These are phyloP conservation scores for Xylariaceae sp. DNA, from an alignment of 2,329 filamentous ascomycete genomes.

Conservation along the genomic window DNA sequence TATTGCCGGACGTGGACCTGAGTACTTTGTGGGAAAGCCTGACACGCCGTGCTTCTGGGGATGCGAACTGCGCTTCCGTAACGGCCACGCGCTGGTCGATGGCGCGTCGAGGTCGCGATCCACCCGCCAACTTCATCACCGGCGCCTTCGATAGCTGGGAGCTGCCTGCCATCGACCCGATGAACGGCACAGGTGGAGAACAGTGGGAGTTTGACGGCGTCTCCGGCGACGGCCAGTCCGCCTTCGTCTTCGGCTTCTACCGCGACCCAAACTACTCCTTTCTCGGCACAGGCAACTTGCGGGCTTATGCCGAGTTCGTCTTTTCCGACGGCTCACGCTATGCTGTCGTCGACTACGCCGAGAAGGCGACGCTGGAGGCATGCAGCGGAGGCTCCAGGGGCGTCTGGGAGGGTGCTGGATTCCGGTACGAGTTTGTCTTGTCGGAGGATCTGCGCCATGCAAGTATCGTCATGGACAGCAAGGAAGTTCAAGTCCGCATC, in stretches of 20 bases:
- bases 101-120: too few relatives aligned
- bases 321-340: slow-evolving; percentile 21
- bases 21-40: too few relatives aligned
- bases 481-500: slow-evolving; percentile 8
- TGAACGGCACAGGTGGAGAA: slow-evolving; percentile 26
- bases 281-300: slow-evolving; percentile 26
- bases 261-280: slow-evolving; percentile 28
- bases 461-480: slow-evolving; percentile 5
- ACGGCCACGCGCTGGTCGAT: too few relatives aligned
- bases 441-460: slow-evolving; percentile 10
- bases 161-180: slow-evolving; percentile 18
- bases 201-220: slow-evolving; percentile 30
- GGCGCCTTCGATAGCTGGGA: neutral
- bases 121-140: slow-evolving; percentile 2
- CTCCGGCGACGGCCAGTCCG: slow-evolving; percentile 19
- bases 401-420: slow-evolving; percentile 9
- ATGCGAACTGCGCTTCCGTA: too few relatives aligned
- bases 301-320: slow-evolving; percentile 22
- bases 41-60: too few relatives aligned
- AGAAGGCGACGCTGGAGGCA: slow-evolving; percentile 18
- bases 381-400: slow-evolving; percentile 13
- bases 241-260: slow-evolving; percentile 28
- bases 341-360: slow-evolving; percentile 22
- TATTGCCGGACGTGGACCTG: too few relatives aligned
- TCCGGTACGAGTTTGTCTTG: slow-evolving; percentile 9